phyloP scores from a whole-genome alignment of 352 stramenopile species.

The Phytopythium delawarense region DNA sequence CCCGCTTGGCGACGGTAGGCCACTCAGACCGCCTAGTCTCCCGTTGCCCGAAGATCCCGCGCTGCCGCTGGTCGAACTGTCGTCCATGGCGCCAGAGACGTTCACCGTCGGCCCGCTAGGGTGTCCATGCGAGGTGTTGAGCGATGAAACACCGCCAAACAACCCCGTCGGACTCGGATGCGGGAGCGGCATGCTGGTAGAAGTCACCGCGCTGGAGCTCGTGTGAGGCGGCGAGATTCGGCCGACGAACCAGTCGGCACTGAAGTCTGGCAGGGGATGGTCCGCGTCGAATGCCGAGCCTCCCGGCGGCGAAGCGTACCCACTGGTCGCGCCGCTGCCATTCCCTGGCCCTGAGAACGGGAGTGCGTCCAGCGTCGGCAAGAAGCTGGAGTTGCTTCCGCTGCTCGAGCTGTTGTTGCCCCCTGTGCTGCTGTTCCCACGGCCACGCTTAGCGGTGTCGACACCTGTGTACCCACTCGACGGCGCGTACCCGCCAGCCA shows the following conservation, averaged over 20 bases:
- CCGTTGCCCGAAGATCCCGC: not conserved
- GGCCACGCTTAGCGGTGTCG: not conserved
- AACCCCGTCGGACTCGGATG: conserved; percentile 6
- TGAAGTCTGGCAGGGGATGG: conserved; percentile 47
- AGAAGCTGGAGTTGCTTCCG: conserved; percentile 7
- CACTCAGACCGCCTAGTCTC: conserved; percentile 3
- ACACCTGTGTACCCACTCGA: not conserved
- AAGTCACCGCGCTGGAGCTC: not conserved
- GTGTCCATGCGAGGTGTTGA: not conserved
- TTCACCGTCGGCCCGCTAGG: not conserved
- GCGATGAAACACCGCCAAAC: conserved; percentile 2
- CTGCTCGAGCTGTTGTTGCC: not conserved
- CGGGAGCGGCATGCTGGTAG: conserved; percentile 5
- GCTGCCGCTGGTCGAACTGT: not conserved
- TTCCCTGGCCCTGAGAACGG: conserved; percentile 6
- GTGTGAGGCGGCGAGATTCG: conserved; percentile 15
- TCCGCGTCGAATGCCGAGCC: conserved; percentile 30
- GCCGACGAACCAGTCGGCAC: conserved; percentile 31
- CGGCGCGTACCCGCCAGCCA: conserved; percentile 1
- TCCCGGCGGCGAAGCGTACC: conserved; percentile 19
- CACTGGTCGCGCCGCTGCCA: conserved; percentile 14
- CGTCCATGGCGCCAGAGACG: conserved; percentile 11
- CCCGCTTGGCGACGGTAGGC: conserved; percentile 31
- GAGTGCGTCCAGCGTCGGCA: conserved; percentile 13
- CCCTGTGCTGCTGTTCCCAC: not conserved